Conservation (phyloP, 495 filamentous ascomycete species). For the Aspergillus olivimuriae region DNA sequence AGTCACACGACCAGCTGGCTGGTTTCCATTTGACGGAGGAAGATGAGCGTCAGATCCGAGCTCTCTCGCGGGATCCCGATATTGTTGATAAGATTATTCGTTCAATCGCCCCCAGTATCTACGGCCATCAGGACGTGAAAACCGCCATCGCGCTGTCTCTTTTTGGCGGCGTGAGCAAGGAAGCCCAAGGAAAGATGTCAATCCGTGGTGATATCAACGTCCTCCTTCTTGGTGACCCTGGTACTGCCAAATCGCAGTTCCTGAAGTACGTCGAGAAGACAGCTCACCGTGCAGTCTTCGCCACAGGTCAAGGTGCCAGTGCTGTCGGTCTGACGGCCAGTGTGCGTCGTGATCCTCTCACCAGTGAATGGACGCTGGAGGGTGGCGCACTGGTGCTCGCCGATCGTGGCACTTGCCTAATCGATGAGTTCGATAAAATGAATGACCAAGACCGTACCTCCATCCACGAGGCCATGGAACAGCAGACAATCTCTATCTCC, state of each 20-base stretch:
- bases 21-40: constrained; percentile 95
- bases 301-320: constrained; percentile 93
- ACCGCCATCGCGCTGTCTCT: constrained; percentile 91
- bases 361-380: constrained; percentile 96
- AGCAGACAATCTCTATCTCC: constrained; percentile 99
- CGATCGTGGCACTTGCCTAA: constrained; percentile 91
- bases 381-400: constrained; percentile 94
- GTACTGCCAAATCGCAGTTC: constrained; percentile 97
- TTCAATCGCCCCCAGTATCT: constrained; percentile 95
- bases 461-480: constrained; percentile 99
- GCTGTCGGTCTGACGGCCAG: constrained; percentile 97
- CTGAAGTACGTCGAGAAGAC: constrained; percentile 98
- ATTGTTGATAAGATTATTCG: constrained; percentile 92
- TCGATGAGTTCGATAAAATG: constrained; percentile 99
- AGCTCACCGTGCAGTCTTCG: constrained; percentile 94
- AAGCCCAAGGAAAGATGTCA: constrained; percentile 74
- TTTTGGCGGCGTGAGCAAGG: constrained; percentile 93
- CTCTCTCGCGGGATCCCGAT: constrained; percentile 77
- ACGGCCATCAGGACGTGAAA: constrained; percentile 96
- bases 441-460: constrained; percentile 98
- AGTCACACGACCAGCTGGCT: constrained; percentile 95
- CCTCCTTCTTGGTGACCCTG: constrained; percentile 92
- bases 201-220: constrained; percentile 99
- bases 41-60: constrained; percentile 88
- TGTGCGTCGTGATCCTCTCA: constrained; percentile 92